Conservation (phyloP, 768 basidiomycete species). For the Russula foetens region DNA sequence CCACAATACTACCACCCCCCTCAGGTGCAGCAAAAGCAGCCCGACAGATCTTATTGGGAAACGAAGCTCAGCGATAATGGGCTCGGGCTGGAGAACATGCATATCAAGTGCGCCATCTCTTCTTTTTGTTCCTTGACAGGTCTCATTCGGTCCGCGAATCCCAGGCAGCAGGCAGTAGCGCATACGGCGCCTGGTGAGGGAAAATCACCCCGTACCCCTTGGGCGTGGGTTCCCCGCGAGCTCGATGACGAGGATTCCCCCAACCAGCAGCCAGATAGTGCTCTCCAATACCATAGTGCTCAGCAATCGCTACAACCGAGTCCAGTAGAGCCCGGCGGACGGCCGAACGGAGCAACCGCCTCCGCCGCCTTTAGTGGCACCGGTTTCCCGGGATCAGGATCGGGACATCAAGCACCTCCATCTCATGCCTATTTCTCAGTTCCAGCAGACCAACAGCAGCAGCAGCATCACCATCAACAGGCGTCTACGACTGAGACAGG, state of each 20-base stretch:
- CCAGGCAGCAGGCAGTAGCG: neutral
- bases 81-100: constrained; percentile 57
- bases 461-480: neutral
- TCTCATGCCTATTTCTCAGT: constrained; percentile 11
- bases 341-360: neutral
- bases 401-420: constrained; percentile 9
- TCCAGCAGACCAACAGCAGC: constrained; percentile 2
- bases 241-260: constrained; percentile 29
- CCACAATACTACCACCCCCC: constrained; percentile 43
- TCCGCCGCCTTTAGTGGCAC: neutral
- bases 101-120: constrained; percentile 45
- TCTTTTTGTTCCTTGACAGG: neutral
- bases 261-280: constrained; percentile 1
- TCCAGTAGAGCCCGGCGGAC: neutral
- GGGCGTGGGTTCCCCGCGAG: constrained; percentile 60
- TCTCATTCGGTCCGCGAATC: neutral
- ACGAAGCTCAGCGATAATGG: constrained; percentile 53
- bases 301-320: constrained; percentile 19
- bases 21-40: constrained; percentile 51
- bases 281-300: constrained; percentile 9
- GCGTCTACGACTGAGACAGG: neutral
- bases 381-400: constrained; percentile 14
- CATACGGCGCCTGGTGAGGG: neutral
- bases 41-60: constrained; percentile 59
- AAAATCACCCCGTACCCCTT: constrained; percentile 47